Conservation (phyloP, 169 alveolate genomes). For the Plasmodium knowlesi region DNA sequence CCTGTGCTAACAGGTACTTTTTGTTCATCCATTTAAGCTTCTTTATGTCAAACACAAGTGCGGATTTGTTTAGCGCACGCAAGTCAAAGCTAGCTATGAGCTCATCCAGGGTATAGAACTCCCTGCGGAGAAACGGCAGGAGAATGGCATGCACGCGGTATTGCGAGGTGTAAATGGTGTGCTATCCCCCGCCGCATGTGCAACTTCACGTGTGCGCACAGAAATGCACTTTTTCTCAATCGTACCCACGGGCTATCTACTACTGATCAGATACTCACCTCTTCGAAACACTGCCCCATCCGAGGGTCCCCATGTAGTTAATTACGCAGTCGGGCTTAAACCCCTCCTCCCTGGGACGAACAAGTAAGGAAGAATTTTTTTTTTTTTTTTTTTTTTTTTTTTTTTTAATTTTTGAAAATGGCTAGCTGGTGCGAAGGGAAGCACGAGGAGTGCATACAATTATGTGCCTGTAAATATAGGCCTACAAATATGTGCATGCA, state of each 20-base stretch:
- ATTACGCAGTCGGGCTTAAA: constrained; percentile 60
- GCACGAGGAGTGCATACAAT: background rate
- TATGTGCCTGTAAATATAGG: background rate
- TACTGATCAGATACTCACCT: constrained; percentile 11
- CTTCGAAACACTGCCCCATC: constrained; percentile 62
- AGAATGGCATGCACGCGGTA: background rate
- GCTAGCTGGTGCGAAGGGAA: background rate
- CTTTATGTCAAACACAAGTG: constrained; percentile 62
- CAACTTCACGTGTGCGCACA: background rate
- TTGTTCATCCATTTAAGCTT: constrained; percentile 73
- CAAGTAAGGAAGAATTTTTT: background rate
- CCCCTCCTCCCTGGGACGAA: constrained; percentile 35
- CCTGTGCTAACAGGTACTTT: constrained; percentile 44
- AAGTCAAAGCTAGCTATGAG: constrained; percentile 22
- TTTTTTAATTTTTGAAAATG: background rate
- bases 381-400: background rate
- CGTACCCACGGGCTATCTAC: background rate
- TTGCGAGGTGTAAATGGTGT: background rate
- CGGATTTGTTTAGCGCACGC: constrained; percentile 38
- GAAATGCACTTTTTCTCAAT: background rate
- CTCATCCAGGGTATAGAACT: constrained; percentile 61
- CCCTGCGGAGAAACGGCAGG: constrained; percentile 6
- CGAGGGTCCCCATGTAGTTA: constrained; percentile 62
- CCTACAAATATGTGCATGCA: background rate
- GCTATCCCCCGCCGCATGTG: background rate